These are phyloP conservation scores for Thielaviopsis musarum DNA, from an alignment of 2,329 filamentous ascomycete genomes.

Conservation along the genomic window DNA sequence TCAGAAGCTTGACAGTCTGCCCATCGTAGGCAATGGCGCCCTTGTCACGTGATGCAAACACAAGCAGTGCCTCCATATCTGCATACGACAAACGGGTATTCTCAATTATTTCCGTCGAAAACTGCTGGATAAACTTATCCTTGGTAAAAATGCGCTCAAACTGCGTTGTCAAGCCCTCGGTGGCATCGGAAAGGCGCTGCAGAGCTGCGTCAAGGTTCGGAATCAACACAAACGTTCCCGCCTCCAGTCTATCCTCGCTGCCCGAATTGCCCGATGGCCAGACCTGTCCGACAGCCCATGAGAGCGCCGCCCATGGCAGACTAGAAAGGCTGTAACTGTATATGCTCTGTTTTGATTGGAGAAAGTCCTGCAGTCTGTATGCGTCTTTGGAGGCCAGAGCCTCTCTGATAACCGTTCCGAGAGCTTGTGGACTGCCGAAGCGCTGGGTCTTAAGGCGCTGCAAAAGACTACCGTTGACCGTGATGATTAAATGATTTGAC, in stretches of 20 bases:
- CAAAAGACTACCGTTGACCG: constrained; percentile 45
- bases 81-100: constrained; percentile 36
- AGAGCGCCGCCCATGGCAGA: constrained; percentile 51
- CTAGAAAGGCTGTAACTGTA: constrained; percentile 52
- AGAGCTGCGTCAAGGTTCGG: constrained; percentile 43
- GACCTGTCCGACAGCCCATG: constrained; percentile 58
- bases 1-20: constrained; percentile 58
- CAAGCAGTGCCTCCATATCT: constrained; percentile 55
- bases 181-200: constrained; percentile 33
- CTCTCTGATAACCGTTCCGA: constrained; percentile 64
- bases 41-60: constrained; percentile 53
- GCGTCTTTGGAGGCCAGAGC: constrained; percentile 52
- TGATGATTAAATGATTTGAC: constrained; percentile 34
- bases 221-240: constrained; percentile 48
- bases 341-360: constrained; percentile 48
- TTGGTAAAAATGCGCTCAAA: constrained; percentile 54
- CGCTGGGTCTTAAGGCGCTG: constrained; percentile 57
- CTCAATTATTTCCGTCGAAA: constrained; percentile 34
- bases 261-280: constrained; percentile 37
- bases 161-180: constrained; percentile 26
- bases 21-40: constrained; percentile 41
- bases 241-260: constrained; percentile 38
- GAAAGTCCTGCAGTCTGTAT: constrained; percentile 54
- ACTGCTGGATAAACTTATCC: constrained; percentile 43
- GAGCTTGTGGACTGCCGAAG: constrained; percentile 63